Conservation (phyloP, 176 grass and related monocot genomes). For the Luzula sylvatica region DNA sequence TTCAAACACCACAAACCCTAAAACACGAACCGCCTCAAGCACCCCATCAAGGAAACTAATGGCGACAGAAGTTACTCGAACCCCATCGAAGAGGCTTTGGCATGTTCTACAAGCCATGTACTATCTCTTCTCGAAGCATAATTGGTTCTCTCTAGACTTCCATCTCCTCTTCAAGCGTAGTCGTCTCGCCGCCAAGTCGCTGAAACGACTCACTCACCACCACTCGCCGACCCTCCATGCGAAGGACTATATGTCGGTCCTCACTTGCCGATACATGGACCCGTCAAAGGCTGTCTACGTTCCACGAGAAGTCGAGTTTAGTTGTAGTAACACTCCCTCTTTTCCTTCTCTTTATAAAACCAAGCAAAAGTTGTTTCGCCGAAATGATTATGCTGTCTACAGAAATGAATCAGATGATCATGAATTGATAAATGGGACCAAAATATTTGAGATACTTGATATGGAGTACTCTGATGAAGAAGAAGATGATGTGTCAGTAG, state of each 20-base stretch:
- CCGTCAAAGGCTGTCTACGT: conserved; percentile 33
- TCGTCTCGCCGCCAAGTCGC: conserved; percentile 14
- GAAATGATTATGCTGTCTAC: neutral
- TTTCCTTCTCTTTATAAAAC: conserved; percentile 15
- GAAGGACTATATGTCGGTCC: conserved; percentile 22
- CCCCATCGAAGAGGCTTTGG: conserved; percentile 35
- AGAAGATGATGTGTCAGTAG: conserved; percentile 10
- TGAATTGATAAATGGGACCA: conserved; percentile 18
- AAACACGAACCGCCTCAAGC: too few species aligned
- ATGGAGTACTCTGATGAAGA: neutral
- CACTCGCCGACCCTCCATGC: neutral
- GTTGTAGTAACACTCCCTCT: conserved; percentile 74
- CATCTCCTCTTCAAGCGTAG: conserved; percentile 38
- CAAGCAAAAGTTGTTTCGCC: conserved; percentile 13
- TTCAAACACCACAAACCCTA: neutral
- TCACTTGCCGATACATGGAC: conserved; percentile 65
- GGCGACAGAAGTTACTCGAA: conserved; percentile 15
- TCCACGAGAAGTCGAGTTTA: conserved; percentile 74
- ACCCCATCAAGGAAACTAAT: neutral
- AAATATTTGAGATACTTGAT: conserved; percentile 47
- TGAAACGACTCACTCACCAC: conserved; percentile 3
- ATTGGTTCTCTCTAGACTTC: conserved; percentile 49
- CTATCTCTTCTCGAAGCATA: conserved; percentile 49
- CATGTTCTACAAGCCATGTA: conserved; percentile 36
- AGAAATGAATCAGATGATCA: neutral